Evolutionary conservation across 345 rosid genomes (phyloP).

Genomic region (Noccaea bulbosa): DNA sequence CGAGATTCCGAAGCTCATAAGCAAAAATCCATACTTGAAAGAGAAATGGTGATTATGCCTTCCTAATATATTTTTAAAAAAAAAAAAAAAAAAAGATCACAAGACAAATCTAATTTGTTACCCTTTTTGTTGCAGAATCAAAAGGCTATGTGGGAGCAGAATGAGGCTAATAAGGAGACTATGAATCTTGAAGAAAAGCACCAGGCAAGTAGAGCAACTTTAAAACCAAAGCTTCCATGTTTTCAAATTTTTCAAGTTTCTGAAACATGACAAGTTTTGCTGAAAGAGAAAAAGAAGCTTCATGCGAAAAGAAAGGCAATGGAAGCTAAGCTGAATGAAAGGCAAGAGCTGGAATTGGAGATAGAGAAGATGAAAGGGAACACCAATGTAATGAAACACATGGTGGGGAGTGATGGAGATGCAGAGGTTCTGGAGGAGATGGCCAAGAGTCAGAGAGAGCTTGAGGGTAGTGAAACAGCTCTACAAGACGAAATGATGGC

Average conservation of each 20-base stretch:
- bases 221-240: not conserved
- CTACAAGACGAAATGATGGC: constrained; percentile 48
- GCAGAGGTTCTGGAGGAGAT: constrained; percentile 47
- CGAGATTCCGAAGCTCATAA: constrained; percentile 84
- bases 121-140: too few relatives aligned
- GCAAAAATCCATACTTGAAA: too few relatives aligned
- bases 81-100: too few relatives aligned
- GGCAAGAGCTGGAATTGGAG: constrained; percentile 67
- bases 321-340: constrained; percentile 60
- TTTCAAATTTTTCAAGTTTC: constrained; percentile 8
- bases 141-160: constrained; percentile 58
- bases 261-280: constrained; percentile 35
- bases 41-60: too few relatives aligned
- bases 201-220: constrained; percentile 47
- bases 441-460: constrained; percentile 43
- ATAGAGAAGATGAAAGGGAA: constrained; percentile 64
- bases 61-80: too few relatives aligned
- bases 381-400: constrained; percentile 54
- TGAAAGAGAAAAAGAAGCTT: constrained; percentile 64
- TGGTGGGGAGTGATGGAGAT: constrained; percentile 56
- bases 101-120: too few relatives aligned
- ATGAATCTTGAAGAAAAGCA: constrained; percentile 61
- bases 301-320: constrained; percentile 50
- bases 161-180: constrained; percentile 55
- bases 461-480: constrained; percentile 60